Evolutionary conservation across 352 stramenopile genomes (phyloP).

Genomic region (Pythium dissimile): DNA sequence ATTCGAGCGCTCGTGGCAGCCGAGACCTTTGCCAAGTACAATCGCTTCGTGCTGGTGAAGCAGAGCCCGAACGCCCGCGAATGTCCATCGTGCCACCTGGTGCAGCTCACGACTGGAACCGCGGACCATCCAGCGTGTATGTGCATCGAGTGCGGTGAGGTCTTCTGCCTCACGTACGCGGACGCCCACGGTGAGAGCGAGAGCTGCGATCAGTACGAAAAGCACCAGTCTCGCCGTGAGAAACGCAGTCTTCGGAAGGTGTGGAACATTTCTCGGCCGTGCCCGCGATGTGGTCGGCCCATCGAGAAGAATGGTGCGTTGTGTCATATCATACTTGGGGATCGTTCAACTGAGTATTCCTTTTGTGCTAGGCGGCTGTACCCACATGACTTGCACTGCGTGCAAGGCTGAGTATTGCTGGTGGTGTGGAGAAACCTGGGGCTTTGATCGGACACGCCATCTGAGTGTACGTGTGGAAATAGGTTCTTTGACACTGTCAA

Average conservation of each 20-base stretch:
- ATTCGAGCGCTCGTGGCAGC: conserved; percentile 40
- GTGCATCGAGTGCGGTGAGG: conserved; percentile 30
- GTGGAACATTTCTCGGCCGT: conserved; percentile 38
- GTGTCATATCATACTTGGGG: background rate
- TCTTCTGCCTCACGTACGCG: conserved; percentile 57
- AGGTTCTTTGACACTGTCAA: background rate
- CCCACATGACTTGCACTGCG: conserved; percentile 6
- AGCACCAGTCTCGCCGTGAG: conserved; percentile 20
- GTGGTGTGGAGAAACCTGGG: conserved; percentile 9
- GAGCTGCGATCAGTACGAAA: conserved; percentile 38
- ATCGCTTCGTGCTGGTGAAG: conserved; percentile 84
- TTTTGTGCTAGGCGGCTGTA: background rate
- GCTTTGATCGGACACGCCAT: background rate
- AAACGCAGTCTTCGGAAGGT: conserved; percentile 34
- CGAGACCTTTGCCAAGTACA: conserved; percentile 63
- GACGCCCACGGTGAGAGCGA: conserved; percentile 36
- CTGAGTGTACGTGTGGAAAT: conserved; percentile 12
- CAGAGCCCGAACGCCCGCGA: conserved; percentile 53
- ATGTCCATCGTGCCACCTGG: conserved; percentile 51
- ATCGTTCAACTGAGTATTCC: background rate
- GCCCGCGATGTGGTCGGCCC: conserved; percentile 40
- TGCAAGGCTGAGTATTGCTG: conserved; percentile 13
- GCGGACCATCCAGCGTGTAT: conserved; percentile 38
- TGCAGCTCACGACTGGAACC: conserved; percentile 42
- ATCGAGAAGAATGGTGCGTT: conserved; percentile 44